A percentile compares a stretch with the other conserved stretches of the same genome.
Evolutionary conservation across 2,329 filamentous ascomycete genomes (phyloP).

Genomic region (Phyllosticta ampelicida): DNA sequence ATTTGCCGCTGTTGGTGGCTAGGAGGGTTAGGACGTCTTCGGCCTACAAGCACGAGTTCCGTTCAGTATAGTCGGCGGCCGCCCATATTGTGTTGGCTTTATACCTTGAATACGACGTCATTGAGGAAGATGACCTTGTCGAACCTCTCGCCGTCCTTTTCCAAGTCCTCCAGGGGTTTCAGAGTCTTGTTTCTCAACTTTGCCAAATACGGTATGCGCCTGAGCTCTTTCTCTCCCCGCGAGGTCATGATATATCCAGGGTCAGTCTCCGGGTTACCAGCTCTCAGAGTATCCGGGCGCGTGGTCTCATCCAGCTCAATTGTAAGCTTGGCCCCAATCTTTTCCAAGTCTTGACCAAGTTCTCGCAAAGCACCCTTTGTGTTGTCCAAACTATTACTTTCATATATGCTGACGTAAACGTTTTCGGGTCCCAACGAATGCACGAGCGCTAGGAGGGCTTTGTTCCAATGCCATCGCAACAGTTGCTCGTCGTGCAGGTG

Average conservation of each 20-base stretch:
- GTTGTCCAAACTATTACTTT: conserved; percentile 59
- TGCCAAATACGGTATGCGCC: conserved; percentile 60
- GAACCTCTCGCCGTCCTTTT: conserved; percentile 39
- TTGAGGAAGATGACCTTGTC: conserved; percentile 54
- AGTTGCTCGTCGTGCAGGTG: conserved; percentile 57
- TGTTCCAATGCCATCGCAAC: conserved; percentile 52
- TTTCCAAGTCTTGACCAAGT: conserved; percentile 45
- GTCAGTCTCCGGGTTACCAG: conserved; percentile 33
- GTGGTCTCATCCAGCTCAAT: conserved; percentile 50
- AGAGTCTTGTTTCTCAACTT: conserved; percentile 54
- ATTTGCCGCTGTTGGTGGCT: conserved; percentile 46
- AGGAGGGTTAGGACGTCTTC: conserved; percentile 47
- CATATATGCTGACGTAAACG: conserved; percentile 56
- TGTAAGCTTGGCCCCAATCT: conserved; percentile 41
- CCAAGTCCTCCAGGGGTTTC: conserved; percentile 44
- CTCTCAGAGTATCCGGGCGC: conserved; percentile 35
- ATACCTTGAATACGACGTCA: conserved; percentile 51
- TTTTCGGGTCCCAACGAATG: conserved; percentile 50
- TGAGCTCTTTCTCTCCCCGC: conserved; percentile 41
- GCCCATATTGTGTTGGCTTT: conserved; percentile 12
- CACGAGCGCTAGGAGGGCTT: conserved; percentile 47
- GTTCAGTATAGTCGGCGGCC: too few relatives aligned
- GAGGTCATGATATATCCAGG: conserved; percentile 55
- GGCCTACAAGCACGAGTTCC: too few relatives aligned
- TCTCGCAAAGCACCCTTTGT: conserved; percentile 51